Conservation (phyloP, 2,329 filamentous ascomycete species). For the Fusarium chaquense region DNA sequence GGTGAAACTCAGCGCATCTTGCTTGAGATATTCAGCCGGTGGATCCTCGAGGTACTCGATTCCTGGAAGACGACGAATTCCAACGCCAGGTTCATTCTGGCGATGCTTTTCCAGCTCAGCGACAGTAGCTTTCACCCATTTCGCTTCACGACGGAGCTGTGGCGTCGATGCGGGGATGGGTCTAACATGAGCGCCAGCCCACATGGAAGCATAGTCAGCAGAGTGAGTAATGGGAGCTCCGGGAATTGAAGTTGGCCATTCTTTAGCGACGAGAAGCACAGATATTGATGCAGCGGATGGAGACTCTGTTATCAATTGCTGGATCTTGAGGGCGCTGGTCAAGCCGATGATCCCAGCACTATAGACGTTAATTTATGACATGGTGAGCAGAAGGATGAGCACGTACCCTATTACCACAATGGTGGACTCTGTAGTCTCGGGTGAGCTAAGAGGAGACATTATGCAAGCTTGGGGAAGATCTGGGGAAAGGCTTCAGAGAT, state of each 20-base stretch:
- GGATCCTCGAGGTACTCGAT: conserved; percentile 66
- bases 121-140: conserved; percentile 49
- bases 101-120: conserved; percentile 44
- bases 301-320: conserved; percentile 41
- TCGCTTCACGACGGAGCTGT: conserved; percentile 50
- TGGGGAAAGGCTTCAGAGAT: neutral
- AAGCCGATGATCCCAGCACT: conserved; percentile 68
- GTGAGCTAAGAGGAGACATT: conserved; percentile 13
- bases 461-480: neutral
- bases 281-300: neutral
- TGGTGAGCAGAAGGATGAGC: rapidly evolving
- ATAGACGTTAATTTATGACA: neutral
- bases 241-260: conserved; percentile 53
- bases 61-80: conserved; percentile 62
- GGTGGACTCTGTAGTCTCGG: conserved; percentile 20
- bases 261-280: conserved; percentile 49
- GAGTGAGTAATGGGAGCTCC: conserved; percentile 49
- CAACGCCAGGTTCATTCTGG: conserved; percentile 50
- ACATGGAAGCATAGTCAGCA: conserved; percentile 66
- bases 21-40: conserved; percentile 52
- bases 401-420: conserved; percentile 49
- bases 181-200: conserved; percentile 68
- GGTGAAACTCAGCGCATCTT: conserved; percentile 44
- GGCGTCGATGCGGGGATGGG: conserved; percentile 58
- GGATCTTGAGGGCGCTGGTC: conserved; percentile 61